Evolutionary conservation across 306 rosid genomes (phyloP), one percentile per base, ranked within the genome.

Genomic region (Amphicarpaea edgeworthii): DNA sequence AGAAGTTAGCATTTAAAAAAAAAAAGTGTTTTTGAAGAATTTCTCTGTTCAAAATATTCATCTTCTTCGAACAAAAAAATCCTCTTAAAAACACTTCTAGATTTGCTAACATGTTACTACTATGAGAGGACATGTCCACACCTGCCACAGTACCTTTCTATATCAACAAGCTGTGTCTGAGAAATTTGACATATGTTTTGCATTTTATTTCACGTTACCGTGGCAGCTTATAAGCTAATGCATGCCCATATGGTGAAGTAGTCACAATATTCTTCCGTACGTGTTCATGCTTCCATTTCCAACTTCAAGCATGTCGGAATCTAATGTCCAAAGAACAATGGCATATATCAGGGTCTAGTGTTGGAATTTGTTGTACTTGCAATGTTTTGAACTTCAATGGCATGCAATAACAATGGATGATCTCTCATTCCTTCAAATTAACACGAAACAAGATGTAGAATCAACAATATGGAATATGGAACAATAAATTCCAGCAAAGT

Each of bases 261-360:
- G 49, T 87, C 79, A 57, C 85, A 72, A 59, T 87, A 85, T 73
- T 89, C 88, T 63, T 72, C 87, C 87, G 34, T 64, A 84, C 7
- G 68, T 24, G 19, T 80, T 81, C 93, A 89, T 87, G 32, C 93
- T 86, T 61, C 93, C 87, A 64, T 87, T 89, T 65, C 87, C 91
- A 7, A 82, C 86, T 85, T 87, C 87, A 26, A 89, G 84, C 88
- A 89, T 83, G 61, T 87, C 89, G 23, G 89, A 90, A 85, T 89
- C 91, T 85, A 78, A 51, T 12, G 62, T 24, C 3, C 58, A 62
- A 81, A 77, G 42, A 53, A 1, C 20, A 37, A 12, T 34, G 38
- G 7, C 10, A 70, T 53, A 37, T 4, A 37, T 53, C 37, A 53
- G 21, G 76, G 58, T 59, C 40, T 34, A 34, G 4, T 34, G 7